These are phyloP conservation scores for Colletotrichum brevisporum DNA, from an alignment of 2,329 filamentous ascomycete species.

Conservation along the genomic window DNA sequence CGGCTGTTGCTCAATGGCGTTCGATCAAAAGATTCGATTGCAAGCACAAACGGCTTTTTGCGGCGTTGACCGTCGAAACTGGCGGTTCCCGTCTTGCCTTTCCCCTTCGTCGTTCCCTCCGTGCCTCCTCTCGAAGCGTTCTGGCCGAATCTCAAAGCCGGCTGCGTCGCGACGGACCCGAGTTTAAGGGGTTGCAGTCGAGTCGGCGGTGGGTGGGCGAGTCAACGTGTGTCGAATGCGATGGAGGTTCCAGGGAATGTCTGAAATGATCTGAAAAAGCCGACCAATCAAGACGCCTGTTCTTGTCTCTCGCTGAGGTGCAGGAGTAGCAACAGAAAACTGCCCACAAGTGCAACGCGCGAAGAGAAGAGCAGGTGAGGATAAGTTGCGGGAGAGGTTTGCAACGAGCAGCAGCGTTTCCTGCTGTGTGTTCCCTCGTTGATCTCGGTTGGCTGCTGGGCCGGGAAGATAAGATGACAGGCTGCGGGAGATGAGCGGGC, in stretches of 20 bases:
- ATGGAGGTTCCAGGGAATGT: constrained; percentile 27
- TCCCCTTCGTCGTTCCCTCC: constrained; percentile 32
- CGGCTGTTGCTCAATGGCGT: constrained; percentile 10
- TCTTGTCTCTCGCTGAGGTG: constrained; percentile 40
- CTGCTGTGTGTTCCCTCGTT: constrained; percentile 19
- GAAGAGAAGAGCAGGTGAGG: constrained; percentile 12
- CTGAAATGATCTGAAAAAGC: constrained; percentile 22
- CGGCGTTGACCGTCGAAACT: background rate
- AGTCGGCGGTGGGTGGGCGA: constrained; percentile 6
- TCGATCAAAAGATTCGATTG: constrained; percentile 15
- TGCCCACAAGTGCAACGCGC: background rate
- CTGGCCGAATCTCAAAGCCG: constrained; percentile 11
- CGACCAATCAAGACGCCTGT: constrained; percentile 31
- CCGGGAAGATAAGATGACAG: constrained; percentile 36
- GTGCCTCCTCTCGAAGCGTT: constrained; percentile 11
- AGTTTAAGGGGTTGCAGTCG: constrained; percentile 38
- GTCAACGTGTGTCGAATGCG: background rate
- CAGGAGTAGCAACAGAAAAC: constrained; percentile 24
- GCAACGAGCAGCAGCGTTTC: constrained; percentile 1
- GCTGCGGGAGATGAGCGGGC: constrained; percentile 38
- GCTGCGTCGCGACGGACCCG: constrained; percentile 23
- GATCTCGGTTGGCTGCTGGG: constrained; percentile 30
- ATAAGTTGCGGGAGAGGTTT: constrained; percentile 10
- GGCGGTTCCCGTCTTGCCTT: background rate
- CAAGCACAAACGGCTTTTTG: constrained; percentile 8